Base-by-base conservation (phyloP, 164 flowering plant genomes). In the Akebia trifoliata region DNA sequence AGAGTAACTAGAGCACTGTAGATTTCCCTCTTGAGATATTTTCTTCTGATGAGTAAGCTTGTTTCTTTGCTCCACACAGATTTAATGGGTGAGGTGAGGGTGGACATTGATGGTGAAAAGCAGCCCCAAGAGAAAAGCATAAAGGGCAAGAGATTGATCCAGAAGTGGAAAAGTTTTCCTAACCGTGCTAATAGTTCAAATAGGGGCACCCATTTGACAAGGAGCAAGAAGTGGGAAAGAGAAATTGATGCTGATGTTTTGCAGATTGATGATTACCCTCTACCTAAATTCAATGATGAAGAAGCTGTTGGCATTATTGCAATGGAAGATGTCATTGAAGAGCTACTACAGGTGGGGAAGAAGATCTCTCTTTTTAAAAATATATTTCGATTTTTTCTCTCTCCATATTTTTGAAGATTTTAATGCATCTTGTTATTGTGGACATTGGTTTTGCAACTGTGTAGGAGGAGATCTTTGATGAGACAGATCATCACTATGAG, bases 231-330 rank as follows among this genome's bases (percentile, higher is more conserved):
- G 70, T 89, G 93, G 91, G 43, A 80, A 7, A 89, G 81, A 67
- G 87, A 85, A 39, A 74, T 77, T 39, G 75, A 79, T 63, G 70
- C 88, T 0, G 91, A 89, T 65, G 85, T 92, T 58, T 50, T 92
- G 46, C 76, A 84, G 59, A 68, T 92, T 49, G 83, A 85, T 57
- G 89, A 76, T 30, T 72, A 53, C 54, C 85, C 87, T 25, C 85
- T 86, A 9, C 87, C 90, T 3, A 81, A 67, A 54, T 69, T 80
- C 24, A 74, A 74, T 0, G 89, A 82, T 35, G 93, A 89, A 67
- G 96, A 92, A 73, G 91, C 88, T 34, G 90, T 92, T 29, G 98
- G 98, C 43, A 73, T 92, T 18, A 89, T 92, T 28, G 89, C 98
- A 32, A 83, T 92, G 96, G 98, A 74, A 59, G 77, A 70, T 64